A percentile compares a stretch with the other conserved stretches of the same genome.
Evolutionary conservation across 2,329 filamentous ascomycete genomes (phyloP).

Genomic region (Cryphonectria carpinicola): DNA sequence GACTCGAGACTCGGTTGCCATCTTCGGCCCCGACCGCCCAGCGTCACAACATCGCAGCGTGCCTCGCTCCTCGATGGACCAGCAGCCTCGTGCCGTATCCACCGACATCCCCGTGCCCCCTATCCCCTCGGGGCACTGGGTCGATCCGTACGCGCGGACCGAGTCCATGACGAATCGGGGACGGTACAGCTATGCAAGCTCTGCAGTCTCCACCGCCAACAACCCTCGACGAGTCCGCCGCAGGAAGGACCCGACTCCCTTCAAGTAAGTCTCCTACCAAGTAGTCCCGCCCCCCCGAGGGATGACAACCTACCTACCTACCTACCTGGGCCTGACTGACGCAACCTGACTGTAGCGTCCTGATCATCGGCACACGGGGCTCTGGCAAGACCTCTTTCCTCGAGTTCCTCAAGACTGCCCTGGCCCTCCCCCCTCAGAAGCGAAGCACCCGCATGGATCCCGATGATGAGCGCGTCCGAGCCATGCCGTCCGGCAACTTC

Average conservation of each 20-base stretch:
- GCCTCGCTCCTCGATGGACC: conserved; percentile 59
- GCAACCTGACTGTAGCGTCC: conserved; percentile 62
- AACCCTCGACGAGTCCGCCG: conserved; percentile 88
- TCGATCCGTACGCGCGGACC: conserved; percentile 79
- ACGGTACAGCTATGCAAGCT: conserved; percentile 94
- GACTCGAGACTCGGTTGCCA: conserved; percentile 19
- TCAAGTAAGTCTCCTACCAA: conserved; percentile 74
- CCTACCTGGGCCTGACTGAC: conserved; percentile 20
- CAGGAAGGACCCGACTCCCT: conserved; percentile 95
- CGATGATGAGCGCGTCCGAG: conserved; percentile 60
- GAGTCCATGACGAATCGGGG: conserved; percentile 98
- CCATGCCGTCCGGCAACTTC: conserved; percentile 69
- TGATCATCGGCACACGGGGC: conserved; percentile 85
- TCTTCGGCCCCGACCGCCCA: conserved; percentile 18
- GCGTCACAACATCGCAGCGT: conserved; percentile 33
- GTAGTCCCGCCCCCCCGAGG: background rate
- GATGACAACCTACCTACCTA: background rate
- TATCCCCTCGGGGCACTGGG: conserved; percentile 62
- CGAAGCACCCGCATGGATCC: conserved; percentile 60
- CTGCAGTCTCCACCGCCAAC: conserved; percentile 87
- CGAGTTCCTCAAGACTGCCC: conserved; percentile 86
- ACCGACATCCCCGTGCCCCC: conserved; percentile 58
- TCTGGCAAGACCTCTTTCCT: conserved; percentile 97
- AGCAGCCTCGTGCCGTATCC: conserved; percentile 43
- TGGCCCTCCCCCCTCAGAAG: conserved; percentile 83